Percentiles rank a stretch among this genome's conserved stretches.
Conservation (phyloP, 768 basidiomycete genomes). For the Auricularia sp. region DNA sequence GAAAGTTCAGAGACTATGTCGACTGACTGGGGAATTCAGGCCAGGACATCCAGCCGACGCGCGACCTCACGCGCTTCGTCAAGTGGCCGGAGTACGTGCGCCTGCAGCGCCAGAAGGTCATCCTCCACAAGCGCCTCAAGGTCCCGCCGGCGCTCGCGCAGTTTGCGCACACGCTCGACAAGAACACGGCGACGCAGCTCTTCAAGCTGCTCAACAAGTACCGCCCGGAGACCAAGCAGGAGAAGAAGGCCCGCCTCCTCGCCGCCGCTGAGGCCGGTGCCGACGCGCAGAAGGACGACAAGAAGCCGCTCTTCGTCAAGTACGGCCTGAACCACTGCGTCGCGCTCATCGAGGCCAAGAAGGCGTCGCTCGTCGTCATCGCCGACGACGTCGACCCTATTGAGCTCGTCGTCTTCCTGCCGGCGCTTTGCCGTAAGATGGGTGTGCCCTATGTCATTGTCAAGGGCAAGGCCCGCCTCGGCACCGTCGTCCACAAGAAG, state of each 20-base stretch:
- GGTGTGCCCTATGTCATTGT: conserved; percentile 98
- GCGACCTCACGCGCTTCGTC: conserved; percentile 93
- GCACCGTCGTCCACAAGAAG: conserved; percentile 98
- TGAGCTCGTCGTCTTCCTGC: conserved; percentile 96
- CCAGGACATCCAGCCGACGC: conserved; percentile 83
- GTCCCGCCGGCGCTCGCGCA: conserved; percentile 97
- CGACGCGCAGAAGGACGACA: conserved; percentile 60
- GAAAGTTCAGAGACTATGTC: background rate
- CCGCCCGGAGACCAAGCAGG: conserved; percentile 85
- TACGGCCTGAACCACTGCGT: conserved; percentile 96
- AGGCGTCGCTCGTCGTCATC: conserved; percentile 90
- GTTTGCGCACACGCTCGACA: conserved; percentile 96
- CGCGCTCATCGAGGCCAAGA: conserved; percentile 94
- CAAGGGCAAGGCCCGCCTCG: conserved; percentile 96
- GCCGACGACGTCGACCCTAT: conserved; percentile 99
- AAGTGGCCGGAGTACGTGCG: conserved; percentile 99
- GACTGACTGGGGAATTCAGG: conserved; percentile 37
- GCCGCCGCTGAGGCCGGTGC: conserved; percentile 68
- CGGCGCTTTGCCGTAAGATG: conserved; percentile 98
- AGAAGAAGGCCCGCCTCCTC: conserved; percentile 91
- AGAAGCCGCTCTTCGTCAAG: conserved; percentile 94
- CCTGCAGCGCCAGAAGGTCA: conserved; percentile 96
- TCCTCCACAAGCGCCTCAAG: conserved; percentile 95
- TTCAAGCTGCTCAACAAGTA: conserved; percentile 97
- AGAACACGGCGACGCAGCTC: conserved; percentile 96